Conservation (phyloP, 176 grass and related monocot genomes). For the Olyra latifolia region DNA sequence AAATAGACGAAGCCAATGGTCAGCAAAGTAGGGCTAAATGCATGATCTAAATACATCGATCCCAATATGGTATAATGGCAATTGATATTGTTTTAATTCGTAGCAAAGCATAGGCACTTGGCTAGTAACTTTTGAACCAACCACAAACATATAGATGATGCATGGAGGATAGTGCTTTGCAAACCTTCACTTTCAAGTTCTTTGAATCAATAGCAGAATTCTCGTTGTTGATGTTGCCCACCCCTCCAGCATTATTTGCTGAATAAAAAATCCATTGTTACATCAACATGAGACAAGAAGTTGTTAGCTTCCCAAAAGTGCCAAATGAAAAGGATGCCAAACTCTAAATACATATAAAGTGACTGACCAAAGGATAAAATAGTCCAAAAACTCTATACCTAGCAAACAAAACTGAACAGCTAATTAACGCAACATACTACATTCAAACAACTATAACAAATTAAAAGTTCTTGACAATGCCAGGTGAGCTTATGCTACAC, state of each 20-base stretch:
- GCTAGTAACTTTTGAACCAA: not conserved
- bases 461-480: not conserved
- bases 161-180: not conserved
- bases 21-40: too few relatives aligned
- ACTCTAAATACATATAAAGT: not conserved
- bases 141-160: not conserved
- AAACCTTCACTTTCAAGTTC: constrained; percentile 79
- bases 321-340: constrained; percentile 11
- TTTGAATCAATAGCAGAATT: constrained; percentile 53
- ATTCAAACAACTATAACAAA: not conserved
- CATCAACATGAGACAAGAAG: constrained; percentile 10
- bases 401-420: not conserved
- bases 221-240: constrained; percentile 47
- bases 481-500: not conserved
- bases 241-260: constrained; percentile 55
- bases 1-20: too few relatives aligned
- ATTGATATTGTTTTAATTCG: too few relatives aligned
- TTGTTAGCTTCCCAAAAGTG: not conserved
- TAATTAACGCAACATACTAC: not conserved
- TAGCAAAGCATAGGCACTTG: too few relatives aligned
- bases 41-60: too few relatives aligned
- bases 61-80: too few relatives aligned
- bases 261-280: constrained; percentile 6
- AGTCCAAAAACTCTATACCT: constrained; percentile 6
- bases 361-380: not conserved